Evolutionary conservation across 2,329 filamentous ascomycete genomes (phyloP), one percentile per base, ranked within the genome.

Genomic region (Ophiobolus disseminans): DNA sequence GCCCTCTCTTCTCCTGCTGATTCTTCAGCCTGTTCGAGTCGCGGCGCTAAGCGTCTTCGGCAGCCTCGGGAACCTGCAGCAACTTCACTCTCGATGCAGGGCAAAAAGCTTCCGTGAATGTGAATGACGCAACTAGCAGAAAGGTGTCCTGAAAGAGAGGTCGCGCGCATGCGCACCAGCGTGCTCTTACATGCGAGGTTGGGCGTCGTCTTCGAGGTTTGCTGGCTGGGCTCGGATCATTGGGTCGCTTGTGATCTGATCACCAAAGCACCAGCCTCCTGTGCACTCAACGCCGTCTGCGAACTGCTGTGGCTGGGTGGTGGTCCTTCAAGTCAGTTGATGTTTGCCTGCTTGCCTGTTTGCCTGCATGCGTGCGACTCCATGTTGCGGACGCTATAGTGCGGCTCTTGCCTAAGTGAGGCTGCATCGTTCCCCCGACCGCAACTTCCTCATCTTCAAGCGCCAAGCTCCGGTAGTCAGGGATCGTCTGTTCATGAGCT

Each of bases 171-270:
- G 55, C 60, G 60, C 55, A 58, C 49, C 45, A 37, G 40, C 51
- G 55, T 56, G 42, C 48, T 53, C 51, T 63, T 63, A 60, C 49
- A 45, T 53, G 57, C 52, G 60, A 59, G 58, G 60, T 63, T 65
- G 62, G 60, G 62, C 62, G 48, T 57, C 52, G 57, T 45, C 48
- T 48, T 53, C 39, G 40, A 50, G 44, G 50, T 57, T 51, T 53
- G 57, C 57, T 55, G 58, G 57, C 55, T 62, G 55, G 60, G 53
- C 55, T 58, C 54, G 53, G 54, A 55, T 53, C 54, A 63, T 57
- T 63, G 55, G 61, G 54, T 57, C 56, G 56, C 56, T 59, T 57
- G 48, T 38, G 50, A 31, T 46, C 42, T 50, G 45, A 43, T 36
- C 41, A 38, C 45, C 40, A 34, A 31, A 55, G 51, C 35, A 40